These are phyloP conservation scores for Tolypocladium cylindrosporum DNA, from an alignment of 2,329 filamentous ascomycete genomes.

Conservation along the genomic window DNA sequence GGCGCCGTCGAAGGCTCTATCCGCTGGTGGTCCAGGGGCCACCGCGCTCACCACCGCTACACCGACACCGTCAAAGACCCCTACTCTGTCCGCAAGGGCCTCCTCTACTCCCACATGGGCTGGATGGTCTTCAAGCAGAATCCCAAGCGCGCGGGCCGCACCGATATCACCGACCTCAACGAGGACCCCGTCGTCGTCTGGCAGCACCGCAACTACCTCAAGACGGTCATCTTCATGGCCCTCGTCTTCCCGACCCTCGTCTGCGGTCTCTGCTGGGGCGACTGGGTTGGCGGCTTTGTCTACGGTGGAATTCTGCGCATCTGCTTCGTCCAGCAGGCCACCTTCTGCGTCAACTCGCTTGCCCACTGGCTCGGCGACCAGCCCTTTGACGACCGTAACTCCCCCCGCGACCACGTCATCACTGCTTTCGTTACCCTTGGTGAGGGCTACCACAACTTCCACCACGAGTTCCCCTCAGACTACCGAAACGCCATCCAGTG, in stretches of 20 bases:
- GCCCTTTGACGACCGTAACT: conserved; percentile 89
- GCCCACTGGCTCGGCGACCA: conserved; percentile 89
- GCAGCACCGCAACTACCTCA: conserved; percentile 82
- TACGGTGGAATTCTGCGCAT: conserved; percentile 79
- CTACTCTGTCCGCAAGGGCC: conserved; percentile 82
- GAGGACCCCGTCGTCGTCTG: conserved; percentile 77
- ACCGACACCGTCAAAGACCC: conserved; percentile 90
- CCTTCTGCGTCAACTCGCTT: conserved; percentile 86
- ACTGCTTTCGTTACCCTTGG: conserved; percentile 78
- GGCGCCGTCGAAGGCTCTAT: conserved; percentile 80
- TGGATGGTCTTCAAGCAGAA: conserved; percentile 96
- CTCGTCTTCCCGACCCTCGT: conserved; percentile 66
- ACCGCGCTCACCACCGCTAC: conserved; percentile 82
- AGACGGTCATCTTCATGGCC: conserved; percentile 68
- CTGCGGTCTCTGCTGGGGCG: conserved; percentile 69
- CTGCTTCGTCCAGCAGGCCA: conserved; percentile 85
- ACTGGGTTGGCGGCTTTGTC: conserved; percentile 73
- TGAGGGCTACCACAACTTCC: conserved; percentile 91
- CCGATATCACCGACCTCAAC: conserved; percentile 81
- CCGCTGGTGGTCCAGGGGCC: conserved; percentile 81
- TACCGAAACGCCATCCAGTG: conserved; percentile 88
- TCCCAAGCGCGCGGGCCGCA: conserved; percentile 77
- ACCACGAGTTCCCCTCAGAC: conserved; percentile 88
- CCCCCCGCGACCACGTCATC: conserved; percentile 77
- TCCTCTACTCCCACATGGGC: conserved; percentile 68